Percentiles rank a stretch among this genome's conserved stretches.
These are phyloP conservation scores for Prinsepia uniflora DNA, from an alignment of 306 rosid species.

Conservation along the genomic window DNA sequence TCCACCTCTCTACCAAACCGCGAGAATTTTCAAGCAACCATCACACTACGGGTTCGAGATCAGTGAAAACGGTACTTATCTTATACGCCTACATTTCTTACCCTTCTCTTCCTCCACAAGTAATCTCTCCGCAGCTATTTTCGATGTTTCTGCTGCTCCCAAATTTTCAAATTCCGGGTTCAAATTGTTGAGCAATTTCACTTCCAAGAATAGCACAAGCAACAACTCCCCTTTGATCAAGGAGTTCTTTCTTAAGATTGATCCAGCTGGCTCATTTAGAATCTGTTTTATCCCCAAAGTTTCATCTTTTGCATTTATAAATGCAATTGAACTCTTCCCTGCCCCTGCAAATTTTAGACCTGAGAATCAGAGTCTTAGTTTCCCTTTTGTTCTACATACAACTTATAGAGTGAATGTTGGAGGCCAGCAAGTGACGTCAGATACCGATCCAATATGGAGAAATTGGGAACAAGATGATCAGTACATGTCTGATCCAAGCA, in stretches of 20 bases:
- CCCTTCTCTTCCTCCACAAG: slow-evolving; percentile 19
- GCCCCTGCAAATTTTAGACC: slow-evolving; percentile 21
- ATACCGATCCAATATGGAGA: slow-evolving; percentile 14
- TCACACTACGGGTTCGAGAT: slow-evolving; percentile 24
- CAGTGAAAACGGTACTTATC: slow-evolving; percentile 12
- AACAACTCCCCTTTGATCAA: slow-evolving; percentile 19
- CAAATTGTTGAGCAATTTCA: slow-evolving; percentile 32
- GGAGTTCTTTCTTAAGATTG: slow-evolving; percentile 34
- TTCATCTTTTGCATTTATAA: slow-evolving; percentile 43
- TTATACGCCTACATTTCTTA: slow-evolving; percentile 56
- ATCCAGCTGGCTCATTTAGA: not conserved
- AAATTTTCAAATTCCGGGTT: slow-evolving; percentile 34
- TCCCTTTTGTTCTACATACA: slow-evolving; percentile 19
- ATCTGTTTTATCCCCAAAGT: slow-evolving; percentile 30
- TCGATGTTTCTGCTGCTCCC: slow-evolving; percentile 33
- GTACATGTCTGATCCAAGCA: not conserved
- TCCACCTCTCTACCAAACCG: slow-evolving; percentile 30
- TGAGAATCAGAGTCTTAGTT: not conserved
- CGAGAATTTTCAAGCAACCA: slow-evolving; percentile 18
- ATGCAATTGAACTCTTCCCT: slow-evolving; percentile 51
- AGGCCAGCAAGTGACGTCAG: not conserved
- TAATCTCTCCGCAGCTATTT: slow-evolving; percentile 32
- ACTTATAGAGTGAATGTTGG: slow-evolving; percentile 43
- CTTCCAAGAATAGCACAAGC: not conserved
- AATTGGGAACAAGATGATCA: slow-evolving; percentile 28